Conservation (phyloP, 148 eudicot species). For the Silene latifolia region DNA sequence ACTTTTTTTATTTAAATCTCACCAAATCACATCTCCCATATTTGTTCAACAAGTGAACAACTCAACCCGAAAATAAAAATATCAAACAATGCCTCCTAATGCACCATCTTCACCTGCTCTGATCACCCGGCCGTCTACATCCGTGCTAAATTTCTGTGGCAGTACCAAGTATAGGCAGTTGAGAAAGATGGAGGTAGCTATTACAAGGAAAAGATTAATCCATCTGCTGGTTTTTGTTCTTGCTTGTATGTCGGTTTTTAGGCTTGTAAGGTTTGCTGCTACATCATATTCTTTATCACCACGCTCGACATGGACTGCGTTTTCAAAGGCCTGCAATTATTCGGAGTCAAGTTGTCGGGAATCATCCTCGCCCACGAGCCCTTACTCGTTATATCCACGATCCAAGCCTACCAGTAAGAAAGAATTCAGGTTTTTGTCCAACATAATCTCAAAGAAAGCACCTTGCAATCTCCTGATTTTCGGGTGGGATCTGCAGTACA, state of each 20-base stretch:
- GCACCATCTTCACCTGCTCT: conserved; percentile 24
- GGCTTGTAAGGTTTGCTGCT: conserved; percentile 52
- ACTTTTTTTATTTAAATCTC: conserved; percentile 1
- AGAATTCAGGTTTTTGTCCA: conserved; percentile 49
- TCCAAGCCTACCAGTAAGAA: conserved; percentile 38
- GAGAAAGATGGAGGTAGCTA: conserved; percentile 36
- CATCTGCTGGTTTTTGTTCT: conserved; percentile 52
- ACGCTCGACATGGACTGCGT: conserved; percentile 1
- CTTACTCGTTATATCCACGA: background rate
- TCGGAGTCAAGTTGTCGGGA: conserved; percentile 17
- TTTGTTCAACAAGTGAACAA: background rate
- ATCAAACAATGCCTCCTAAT: conserved; percentile 50
- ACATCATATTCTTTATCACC: conserved; percentile 44
- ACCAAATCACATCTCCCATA: conserved; percentile 6
- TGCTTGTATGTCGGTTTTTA: conserved; percentile 50
- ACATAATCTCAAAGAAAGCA: conserved; percentile 42
- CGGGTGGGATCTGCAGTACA: conserved; percentile 58
- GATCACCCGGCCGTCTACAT: conserved; percentile 20
- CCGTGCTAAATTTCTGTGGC: conserved; percentile 12
- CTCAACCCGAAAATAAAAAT: background rate
- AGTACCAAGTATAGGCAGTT: conserved; percentile 20
- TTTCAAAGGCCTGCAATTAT: conserved; percentile 13
- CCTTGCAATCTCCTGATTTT: conserved; percentile 90
- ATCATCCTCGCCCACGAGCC: conserved; percentile 1
- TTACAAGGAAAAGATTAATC: conserved; percentile 54